phyloP scores from a whole-genome alignment of 495 filamentous ascomycete genomes.

The Copromyces sp. region DNA sequence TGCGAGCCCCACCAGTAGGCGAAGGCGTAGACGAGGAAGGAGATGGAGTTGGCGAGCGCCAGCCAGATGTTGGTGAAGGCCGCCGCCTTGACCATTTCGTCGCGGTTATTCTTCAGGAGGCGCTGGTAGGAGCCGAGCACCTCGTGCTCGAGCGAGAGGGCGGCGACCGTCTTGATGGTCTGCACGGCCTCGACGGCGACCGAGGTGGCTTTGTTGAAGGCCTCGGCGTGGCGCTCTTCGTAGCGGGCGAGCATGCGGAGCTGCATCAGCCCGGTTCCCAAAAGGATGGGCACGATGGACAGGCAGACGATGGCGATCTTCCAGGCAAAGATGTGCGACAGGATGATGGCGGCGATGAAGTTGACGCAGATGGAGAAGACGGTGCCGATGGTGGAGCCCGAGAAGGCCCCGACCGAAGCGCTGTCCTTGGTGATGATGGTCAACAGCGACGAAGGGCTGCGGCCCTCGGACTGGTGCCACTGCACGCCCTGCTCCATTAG shows the following conservation, averaged over 20 bases:
- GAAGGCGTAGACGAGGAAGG: conserved; percentile 70
- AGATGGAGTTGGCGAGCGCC: conserved; percentile 61
- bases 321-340: conserved; percentile 66
- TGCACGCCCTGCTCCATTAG: conserved; percentile 80
- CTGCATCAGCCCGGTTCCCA: conserved; percentile 69
- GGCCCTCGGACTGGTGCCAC: conserved; percentile 72
- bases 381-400: conserved; percentile 66
- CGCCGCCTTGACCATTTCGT: conserved; percentile 9
- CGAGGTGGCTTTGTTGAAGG: conserved; percentile 58
- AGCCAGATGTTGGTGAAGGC: conserved; percentile 40
- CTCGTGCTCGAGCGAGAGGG: conserved; percentile 45
- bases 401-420: conserved; percentile 67
- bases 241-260: conserved; percentile 57
- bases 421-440: conserved; percentile 72
- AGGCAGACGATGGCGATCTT: conserved; percentile 81
- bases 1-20: conserved; percentile 68
- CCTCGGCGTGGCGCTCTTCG: conserved; percentile 54
- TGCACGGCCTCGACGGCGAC: conserved; percentile 78
- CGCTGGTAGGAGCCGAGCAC: conserved; percentile 56
- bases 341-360: conserved; percentile 50
- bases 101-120: conserved; percentile 3
- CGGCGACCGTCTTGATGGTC: conserved; percentile 78
- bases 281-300: conserved; percentile 61
- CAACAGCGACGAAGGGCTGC: conserved; percentile 69
- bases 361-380: conserved; percentile 62